These are phyloP conservation scores for Chlamydomonas schloesseri DNA, from an alignment of 139 green algal species.

Conservation along the genomic window DNA sequence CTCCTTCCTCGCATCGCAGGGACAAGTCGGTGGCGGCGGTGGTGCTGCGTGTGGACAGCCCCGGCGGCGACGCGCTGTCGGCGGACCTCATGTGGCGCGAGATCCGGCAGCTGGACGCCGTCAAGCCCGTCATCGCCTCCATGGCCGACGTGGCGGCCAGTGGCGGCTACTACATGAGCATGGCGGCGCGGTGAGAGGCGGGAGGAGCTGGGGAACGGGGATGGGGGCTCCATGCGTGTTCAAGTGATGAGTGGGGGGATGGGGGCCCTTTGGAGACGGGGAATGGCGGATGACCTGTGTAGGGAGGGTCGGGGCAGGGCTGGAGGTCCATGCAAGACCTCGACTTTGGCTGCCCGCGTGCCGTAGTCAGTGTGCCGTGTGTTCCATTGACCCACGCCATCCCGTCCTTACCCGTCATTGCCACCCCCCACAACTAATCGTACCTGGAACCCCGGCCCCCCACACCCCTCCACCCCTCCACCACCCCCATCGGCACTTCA, in stretches of 20 bases:
- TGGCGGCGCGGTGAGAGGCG: constrained; percentile 68
- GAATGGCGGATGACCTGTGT: no score
- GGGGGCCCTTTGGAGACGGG: no score
- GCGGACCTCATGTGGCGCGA: constrained; percentile 97
- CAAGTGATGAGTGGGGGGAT: neutral
- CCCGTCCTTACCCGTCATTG: no score
- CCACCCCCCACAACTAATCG: no score
- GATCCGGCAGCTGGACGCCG: constrained; percentile 71
- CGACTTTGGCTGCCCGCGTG: no score
- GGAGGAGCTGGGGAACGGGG: neutral
- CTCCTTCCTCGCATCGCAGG: neutral
- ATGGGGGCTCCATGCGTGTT: neutral
- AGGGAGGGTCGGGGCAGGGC: no score
- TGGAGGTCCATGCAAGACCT: no score
- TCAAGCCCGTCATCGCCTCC: constrained; percentile 94
- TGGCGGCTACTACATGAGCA: constrained; percentile 97
- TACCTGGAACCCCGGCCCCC: no score
- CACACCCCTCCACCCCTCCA: no score
- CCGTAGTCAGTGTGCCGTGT: no score
- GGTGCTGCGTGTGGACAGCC: constrained; percentile 91
- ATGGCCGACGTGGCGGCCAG: constrained; percentile 96
- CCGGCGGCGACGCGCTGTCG: constrained; percentile 91
- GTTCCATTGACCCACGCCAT: no score
- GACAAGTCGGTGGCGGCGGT: constrained; percentile 76
- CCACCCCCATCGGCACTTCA: no score